These are phyloP conservation scores for Amesomyces nigricolor DNA, from an alignment of 2,329 filamentous ascomycete genomes.

Conservation along the genomic window DNA sequence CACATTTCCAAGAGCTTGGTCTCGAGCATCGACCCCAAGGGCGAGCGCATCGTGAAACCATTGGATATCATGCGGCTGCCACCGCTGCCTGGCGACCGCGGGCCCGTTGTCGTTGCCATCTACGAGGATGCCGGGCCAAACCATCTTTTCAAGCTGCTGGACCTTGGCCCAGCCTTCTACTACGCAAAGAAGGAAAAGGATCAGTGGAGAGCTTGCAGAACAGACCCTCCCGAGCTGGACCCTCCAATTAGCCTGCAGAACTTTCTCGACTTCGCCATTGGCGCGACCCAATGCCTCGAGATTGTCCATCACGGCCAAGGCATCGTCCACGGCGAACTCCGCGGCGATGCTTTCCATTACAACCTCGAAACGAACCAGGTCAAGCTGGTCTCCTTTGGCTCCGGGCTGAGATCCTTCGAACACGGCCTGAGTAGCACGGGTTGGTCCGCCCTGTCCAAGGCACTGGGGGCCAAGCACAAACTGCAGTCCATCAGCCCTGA, in stretches of 20 bases:
- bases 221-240: conserved; percentile 43
- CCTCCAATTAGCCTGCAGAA: conserved; percentile 63
- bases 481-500: conserved; percentile 89
- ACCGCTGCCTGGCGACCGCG: conserved; percentile 61
- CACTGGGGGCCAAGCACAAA: conserved; percentile 82
- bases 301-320: conserved; percentile 85
- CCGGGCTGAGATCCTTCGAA: conserved; percentile 81
- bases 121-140: conserved; percentile 75
- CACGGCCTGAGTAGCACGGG: conserved; percentile 80
- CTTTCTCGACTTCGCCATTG: conserved; percentile 89
- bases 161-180: conserved; percentile 73
- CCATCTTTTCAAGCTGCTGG: conserved; percentile 62
- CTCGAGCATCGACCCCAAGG: conserved; percentile 63
- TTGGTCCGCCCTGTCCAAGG: conserved; percentile 77
- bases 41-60: conserved; percentile 71
- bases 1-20: conserved; percentile 73
- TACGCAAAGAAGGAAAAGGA: conserved; percentile 49
- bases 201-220: conserved; percentile 41
- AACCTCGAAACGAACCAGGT: conserved; percentile 64
- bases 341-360: conserved; percentile 88
- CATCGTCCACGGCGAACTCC: conserved; percentile 83
- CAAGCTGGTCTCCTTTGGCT: conserved; percentile 78
- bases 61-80: conserved; percentile 72
- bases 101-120: conserved; percentile 69
- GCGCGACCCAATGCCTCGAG: conserved; percentile 78